Evolutionary conservation across 768 basidiomycete genomes (phyloP).

Genomic region (Rhizopogon salebrosus): DNA sequence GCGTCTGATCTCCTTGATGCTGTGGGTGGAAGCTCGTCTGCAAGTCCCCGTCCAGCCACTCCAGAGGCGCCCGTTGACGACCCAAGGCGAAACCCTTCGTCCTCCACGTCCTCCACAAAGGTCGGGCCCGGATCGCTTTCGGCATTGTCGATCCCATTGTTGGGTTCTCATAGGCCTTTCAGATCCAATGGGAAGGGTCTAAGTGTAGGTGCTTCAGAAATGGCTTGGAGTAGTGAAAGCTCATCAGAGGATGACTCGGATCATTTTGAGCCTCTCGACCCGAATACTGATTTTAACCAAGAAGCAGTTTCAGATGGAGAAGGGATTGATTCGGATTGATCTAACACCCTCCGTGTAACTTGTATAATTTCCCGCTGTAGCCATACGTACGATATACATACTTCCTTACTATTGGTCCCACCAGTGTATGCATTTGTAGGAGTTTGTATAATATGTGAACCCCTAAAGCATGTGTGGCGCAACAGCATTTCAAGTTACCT

Average conservation of each 20-base stretch:
- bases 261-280: conserved; percentile 10
- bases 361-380: conserved; percentile 2
- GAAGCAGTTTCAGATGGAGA: conserved; percentile 15
- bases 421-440: neutral
- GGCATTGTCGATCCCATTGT: conserved; percentile 34
- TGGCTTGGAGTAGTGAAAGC: conserved; percentile 55
- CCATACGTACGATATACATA: neutral
- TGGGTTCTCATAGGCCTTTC: conserved; percentile 17
- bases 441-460: neutral
- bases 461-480: neutral
- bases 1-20: conserved; percentile 35
- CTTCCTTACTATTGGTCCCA: neutral
- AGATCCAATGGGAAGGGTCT: conserved; percentile 19
- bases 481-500: neutral
- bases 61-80: conserved; percentile 5
- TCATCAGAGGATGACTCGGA: conserved; percentile 44
- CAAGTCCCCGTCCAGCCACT: conserved; percentile 8
- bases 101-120: conserved; percentile 35
- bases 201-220: conserved; percentile 28
- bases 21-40: conserved; percentile 2
- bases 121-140: conserved; percentile 43
- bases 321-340: conserved; percentile 19
- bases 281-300: conserved; percentile 7
- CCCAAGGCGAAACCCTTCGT: conserved; percentile 10
- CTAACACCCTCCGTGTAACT: neutral